Base-by-base conservation (phyloP, 2,329 filamentous ascomycete genomes). In the Aspergillus aculeatus region DNA sequence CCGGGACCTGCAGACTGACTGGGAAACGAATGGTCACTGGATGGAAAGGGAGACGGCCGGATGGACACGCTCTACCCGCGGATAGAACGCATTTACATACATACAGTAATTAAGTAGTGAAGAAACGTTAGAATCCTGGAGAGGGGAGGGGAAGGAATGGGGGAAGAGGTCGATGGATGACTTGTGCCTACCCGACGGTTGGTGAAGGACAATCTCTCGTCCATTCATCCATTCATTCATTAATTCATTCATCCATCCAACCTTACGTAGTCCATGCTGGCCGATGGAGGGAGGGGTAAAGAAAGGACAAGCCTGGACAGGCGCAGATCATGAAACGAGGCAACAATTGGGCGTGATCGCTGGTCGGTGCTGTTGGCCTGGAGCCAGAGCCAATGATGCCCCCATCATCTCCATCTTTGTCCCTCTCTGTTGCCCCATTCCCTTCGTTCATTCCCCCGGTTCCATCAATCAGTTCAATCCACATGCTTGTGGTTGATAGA, bases 281-380 rank as follows among this genome's bases (percentile, higher is more conserved):
- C 59, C 56, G 62, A 63, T 62, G 53, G 31, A 58, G 58, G 32
- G 66, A 68, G 67, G 67, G 67, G 67, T 68, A 68, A 68, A 44
- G 14, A 35, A 57, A 56, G 56, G 51, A 60, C 57, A 54, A 66
- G 64, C 67, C 66, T 66, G 62, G 66, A 68, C 66, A 65, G 59
- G 64, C 65, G 66, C 64, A 67, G 67, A 69, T 68, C 65, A 67
- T 65, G 61, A 67, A 69, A 68, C 64, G 62, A 67, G 59, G 56
- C 61, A 66, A 54, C 62, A 66, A 67, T 69, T 66, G 63, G 64
- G 61, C 57, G 62, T 51, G 49, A 65, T 64, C 63, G 57, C 64
- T 57, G 57, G 54, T 58, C 63, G 61, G 56, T 56, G 38, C 57
- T 57, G 50, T 53, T 62, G 58, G 58, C 54, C 55, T 58, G 47